Conservation (phyloP, 768 basidiomycete genomes). For the Amanita polypyramis region DNA sequence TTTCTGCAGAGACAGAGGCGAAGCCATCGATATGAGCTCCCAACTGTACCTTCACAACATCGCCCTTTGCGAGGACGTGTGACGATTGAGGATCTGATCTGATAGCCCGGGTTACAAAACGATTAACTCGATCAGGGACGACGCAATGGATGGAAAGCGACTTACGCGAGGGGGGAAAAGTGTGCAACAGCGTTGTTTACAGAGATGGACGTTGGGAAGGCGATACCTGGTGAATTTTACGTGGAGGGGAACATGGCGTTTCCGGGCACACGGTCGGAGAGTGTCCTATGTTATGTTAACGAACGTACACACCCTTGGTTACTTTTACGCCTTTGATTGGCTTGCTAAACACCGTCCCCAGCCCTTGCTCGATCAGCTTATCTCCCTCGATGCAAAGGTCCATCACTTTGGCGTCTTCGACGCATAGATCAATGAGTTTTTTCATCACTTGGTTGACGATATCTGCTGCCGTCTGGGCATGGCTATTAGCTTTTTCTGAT, state of each 20-base stretch:
- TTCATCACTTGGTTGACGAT: slow-evolving; percentile 80
- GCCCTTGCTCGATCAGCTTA: slow-evolving; percentile 82
- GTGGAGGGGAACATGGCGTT: slow-evolving; percentile 1
- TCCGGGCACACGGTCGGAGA: neutral
- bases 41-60: slow-evolving; percentile 93
- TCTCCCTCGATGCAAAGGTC: slow-evolving; percentile 92
- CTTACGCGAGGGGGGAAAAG: slow-evolving; percentile 91
- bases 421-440: slow-evolving; percentile 65
- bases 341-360: slow-evolving; percentile 84
- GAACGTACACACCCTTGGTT: slow-evolving; percentile 55
- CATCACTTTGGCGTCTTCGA: slow-evolving; percentile 80
- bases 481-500: slow-evolving; percentile 17
- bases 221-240: slow-evolving; percentile 49
- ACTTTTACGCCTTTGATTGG: slow-evolving; percentile 80
- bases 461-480: slow-evolving; percentile 72
- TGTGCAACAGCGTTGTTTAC: slow-evolving; percentile 95
- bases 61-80: slow-evolving; percentile 66
- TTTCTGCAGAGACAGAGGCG: slow-evolving; percentile 89
- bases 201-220: slow-evolving; percentile 90
- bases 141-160: slow-evolving; percentile 20
- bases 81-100: slow-evolving; percentile 69
- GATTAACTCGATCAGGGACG: slow-evolving; percentile 8
- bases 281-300: slow-evolving; percentile 3
- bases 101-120: slow-evolving; percentile 7
- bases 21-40: slow-evolving; percentile 98